These are phyloP conservation scores for Eimeria tenella DNA, from an alignment of 169 alveolate species.

Conservation along the genomic window DNA sequence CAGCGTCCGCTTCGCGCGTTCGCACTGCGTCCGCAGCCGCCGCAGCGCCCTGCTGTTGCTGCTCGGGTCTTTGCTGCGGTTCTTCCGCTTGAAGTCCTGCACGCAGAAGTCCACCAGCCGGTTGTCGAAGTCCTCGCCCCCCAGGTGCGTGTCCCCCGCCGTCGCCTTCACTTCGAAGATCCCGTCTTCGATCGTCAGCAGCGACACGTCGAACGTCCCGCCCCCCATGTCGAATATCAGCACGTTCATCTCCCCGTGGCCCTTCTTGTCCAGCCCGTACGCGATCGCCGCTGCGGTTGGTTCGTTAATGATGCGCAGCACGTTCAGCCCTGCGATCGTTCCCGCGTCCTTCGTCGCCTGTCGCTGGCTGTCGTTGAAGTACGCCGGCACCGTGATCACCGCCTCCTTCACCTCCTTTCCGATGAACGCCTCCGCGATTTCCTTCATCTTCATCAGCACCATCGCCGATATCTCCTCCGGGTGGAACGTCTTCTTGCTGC, in stretches of 20 bases:
- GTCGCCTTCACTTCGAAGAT: conserved; percentile 99
- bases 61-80: conserved; percentile 87
- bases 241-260: conserved; percentile 95
- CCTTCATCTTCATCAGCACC: conserved; percentile 98
- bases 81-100: conserved; percentile 96
- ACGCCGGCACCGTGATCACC: conserved; percentile 99
- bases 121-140: conserved; percentile 99
- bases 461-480: conserved; percentile 99
- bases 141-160: conserved; percentile 99
- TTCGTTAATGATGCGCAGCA: conserved; percentile 98
- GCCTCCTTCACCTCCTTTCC: conserved; percentile 97
- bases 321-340: conserved; percentile 98
- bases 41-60: conserved; percentile 83
- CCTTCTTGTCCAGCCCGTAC: conserved; percentile 97
- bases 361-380: conserved; percentile 99
- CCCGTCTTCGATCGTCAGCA: conserved; percentile 97
- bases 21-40: conserved; percentile 98
- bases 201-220: conserved; percentile 98
- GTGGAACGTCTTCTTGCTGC: conserved; percentile 94
- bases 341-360: conserved; percentile 99
- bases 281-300: conserved; percentile 99
- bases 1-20: conserved; percentile 98
- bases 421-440: conserved; percentile 97
- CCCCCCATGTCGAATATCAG: conserved; percentile 99
- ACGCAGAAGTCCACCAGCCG: conserved; percentile 97